Evolutionary conservation across 2,329 filamentous ascomycete genomes (phyloP).

Genomic region (Phialophora tarda): DNA sequence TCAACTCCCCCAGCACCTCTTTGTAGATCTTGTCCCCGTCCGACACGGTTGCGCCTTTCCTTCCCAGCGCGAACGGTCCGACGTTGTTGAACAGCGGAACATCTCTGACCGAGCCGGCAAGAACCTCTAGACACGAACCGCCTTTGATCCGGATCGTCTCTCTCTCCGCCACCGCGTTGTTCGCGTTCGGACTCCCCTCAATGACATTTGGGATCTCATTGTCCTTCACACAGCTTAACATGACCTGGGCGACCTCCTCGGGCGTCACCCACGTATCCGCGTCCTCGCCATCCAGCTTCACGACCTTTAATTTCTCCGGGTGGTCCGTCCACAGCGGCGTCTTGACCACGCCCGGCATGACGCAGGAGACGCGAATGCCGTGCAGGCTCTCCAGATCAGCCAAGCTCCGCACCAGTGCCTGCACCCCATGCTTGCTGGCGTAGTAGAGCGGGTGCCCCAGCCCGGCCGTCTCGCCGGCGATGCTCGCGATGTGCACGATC

Average conservation of each 20-base stretch:
- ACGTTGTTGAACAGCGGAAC: conserved; percentile 59
- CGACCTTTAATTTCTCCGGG: conserved; percentile 62
- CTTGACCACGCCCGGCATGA: conserved; percentile 64
- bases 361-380: conserved; percentile 64
- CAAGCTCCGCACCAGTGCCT: conserved; percentile 57
- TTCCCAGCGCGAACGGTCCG: conserved; percentile 55
- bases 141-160: conserved; percentile 43
- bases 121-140: conserved; percentile 63
- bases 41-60: conserved; percentile 55
- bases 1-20: conserved; percentile 59
- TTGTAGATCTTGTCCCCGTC: conserved; percentile 49
- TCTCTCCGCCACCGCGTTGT: conserved; percentile 1
- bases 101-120: conserved; percentile 56
- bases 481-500: conserved; percentile 57
- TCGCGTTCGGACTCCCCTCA: conserved; percentile 1
- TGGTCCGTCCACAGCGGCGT: conserved; percentile 53
- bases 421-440: conserved; percentile 57
- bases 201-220: conserved; percentile 43
- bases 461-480: conserved; percentile 51
- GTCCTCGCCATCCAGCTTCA: conserved; percentile 53
- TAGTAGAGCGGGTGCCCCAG: conserved; percentile 54
- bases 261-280: conserved; percentile 65
- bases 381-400: conserved; percentile 54
- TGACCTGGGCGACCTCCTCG: conserved; percentile 65
- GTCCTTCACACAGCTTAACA: conserved; percentile 62